These are phyloP conservation scores for Aspergillus oerlinghausenensis DNA, from an alignment of 2,329 filamentous ascomycete species.

Conservation along the genomic window DNA sequence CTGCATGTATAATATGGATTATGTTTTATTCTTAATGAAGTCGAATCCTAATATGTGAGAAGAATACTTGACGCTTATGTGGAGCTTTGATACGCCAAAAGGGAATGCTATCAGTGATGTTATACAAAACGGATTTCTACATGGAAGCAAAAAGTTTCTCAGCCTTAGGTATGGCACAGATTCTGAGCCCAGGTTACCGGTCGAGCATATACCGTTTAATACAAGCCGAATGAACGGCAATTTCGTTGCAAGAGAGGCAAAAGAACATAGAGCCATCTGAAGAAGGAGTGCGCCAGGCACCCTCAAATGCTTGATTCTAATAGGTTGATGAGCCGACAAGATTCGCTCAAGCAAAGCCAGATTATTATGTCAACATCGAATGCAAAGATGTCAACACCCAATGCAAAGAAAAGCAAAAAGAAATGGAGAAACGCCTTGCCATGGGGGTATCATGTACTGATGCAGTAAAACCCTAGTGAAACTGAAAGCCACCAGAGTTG, in stretches of 20 bases:
- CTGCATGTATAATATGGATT: not conserved
- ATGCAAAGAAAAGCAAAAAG: not conserved
- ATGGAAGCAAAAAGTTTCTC: too few species aligned
- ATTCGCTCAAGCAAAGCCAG: not conserved
- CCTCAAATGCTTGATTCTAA: not conserved
- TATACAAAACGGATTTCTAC: not conserved
- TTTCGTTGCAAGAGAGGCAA: not conserved
- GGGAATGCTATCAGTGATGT: not conserved
- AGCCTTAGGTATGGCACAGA: too few species aligned
- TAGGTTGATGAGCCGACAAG: not conserved
- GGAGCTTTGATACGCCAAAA: not conserved
- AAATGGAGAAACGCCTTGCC: not conserved
- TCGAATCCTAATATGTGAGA: not conserved
- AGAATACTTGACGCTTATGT: too few species aligned
- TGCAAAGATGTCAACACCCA: not conserved
- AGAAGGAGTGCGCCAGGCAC: not conserved
- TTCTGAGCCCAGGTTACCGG: too few species aligned
- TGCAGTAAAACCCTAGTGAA: not conserved
- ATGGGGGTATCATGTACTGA: not conserved
- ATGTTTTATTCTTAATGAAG: not conserved
- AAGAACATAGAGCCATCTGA: not conserved
- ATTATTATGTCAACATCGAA: not conserved
- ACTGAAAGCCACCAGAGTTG: not conserved
- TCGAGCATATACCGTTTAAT: too few species aligned
- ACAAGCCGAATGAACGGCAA: not conserved